Evolutionary conservation across 805 yeast species (phyloP), one percentile per base, ranked within the genome.

Genomic region (Wickerhamiella kurtzmanii): DNA sequence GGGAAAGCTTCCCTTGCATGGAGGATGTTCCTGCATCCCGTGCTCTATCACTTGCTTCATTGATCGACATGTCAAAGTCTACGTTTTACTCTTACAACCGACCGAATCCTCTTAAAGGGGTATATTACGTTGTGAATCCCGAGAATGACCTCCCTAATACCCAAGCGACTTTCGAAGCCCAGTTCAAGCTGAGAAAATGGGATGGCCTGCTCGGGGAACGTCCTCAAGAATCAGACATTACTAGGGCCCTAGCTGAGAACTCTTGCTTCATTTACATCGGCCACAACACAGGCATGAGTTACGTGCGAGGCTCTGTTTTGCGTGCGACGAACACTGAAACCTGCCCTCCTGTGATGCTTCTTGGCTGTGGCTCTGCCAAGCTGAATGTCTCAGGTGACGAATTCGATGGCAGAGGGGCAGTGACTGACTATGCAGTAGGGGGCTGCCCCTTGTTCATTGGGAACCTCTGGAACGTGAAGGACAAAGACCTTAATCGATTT

Each of bases 241-340:
- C 70, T 0, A 44, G 62, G 0, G 68, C 70, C 16, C 58, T 88
- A 6, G 49, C 55, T 2, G 43, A 57, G 1, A 63, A 73, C 1
- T 69, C 74, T 36, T 53, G 83, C 6, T 82, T 81, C 54, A 67
- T 89, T 0, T 92, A 84, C 60, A 70, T 88, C 47, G 99, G 99
- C 0, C 99, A 92, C 64, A 96, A 97, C 0, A 92, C 96, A 3
- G 96, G 97, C n/a, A 89, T 85, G 51, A 87, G 82, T 51, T 86
- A 78, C 57, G 66, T 85, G 9, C 70, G 77, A 25, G 68, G 79
- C 1, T 69, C 76, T 3, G 63, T 73, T 0, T 63, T 87, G 39
- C 74, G 74, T 45, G 64, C 66, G 9, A 60, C 70, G 74, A 25
- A 25, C 9, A 22, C 46, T 15, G 19, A 35, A 4, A 60, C 70